phyloP scores from a whole-genome alignment of 2,329 filamentous ascomycete genomes.

The Cercospora berteroae region DNA sequence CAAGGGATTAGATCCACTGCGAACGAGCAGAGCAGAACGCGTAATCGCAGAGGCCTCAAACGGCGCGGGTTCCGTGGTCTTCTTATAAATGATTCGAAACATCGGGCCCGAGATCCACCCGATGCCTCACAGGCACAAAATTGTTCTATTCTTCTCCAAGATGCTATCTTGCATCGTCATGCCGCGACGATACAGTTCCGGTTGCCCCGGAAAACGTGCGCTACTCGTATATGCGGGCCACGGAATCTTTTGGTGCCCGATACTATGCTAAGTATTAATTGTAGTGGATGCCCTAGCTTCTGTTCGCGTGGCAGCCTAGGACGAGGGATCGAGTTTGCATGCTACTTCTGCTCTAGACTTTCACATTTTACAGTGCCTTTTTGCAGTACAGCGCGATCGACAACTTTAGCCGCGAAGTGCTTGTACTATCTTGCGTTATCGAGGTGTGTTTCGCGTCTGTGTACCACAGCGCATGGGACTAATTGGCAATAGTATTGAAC shows the following conservation, averaged over 20 bases:
- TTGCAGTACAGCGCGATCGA: not conserved
- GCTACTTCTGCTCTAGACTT: not conserved
- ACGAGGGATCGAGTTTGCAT: not conserved
- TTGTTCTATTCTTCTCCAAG: not conserved
- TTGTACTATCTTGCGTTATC: not conserved
- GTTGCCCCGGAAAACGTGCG: not conserved
- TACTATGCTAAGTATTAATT: not conserved
- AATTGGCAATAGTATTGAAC: no score
- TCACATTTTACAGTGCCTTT: not conserved
- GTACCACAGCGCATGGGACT: no score
- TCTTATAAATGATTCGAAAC: not conserved
- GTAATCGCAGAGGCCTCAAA: not conserved
- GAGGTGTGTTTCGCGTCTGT: not conserved
- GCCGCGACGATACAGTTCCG: not conserved
- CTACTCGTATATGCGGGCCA: not conserved
- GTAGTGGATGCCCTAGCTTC: not conserved
- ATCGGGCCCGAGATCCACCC: not conserved
- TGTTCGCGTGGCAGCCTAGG: not conserved
- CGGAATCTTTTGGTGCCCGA: not conserved
- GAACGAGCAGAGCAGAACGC: not conserved
- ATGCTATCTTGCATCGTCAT: not conserved
- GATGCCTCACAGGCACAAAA: not conserved
- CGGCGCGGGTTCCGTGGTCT: not conserved
- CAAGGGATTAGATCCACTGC: no score
- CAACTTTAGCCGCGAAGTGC: not conserved